These are phyloP conservation scores for Clohesyomyces aquaticus DNA, from an alignment of 495 filamentous ascomycete genomes.

Conservation along the genomic window DNA sequence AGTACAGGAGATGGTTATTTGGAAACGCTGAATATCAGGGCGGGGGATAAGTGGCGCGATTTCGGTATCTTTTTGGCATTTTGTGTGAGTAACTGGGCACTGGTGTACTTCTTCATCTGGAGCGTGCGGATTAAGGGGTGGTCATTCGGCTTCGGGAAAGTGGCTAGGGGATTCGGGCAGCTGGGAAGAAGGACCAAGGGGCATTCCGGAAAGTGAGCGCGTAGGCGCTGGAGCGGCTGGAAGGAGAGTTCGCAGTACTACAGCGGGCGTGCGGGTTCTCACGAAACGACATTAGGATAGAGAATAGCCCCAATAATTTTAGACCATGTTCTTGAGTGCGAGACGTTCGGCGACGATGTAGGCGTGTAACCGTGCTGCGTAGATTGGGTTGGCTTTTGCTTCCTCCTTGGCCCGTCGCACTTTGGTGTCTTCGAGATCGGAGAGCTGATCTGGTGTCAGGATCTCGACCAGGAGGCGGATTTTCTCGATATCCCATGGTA, in stretches of 20 bases:
- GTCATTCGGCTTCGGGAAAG: slow-evolving; percentile 69
- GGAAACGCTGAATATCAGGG: slow-evolving; percentile 65
- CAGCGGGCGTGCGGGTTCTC: not conserved
- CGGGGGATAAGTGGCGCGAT: slow-evolving; percentile 69
- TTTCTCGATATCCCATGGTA: too few species aligned
- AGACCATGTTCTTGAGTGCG: not conserved
- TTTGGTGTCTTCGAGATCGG: too few species aligned
- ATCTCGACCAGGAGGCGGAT: too few species aligned
- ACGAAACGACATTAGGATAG: too few species aligned
- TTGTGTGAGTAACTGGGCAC: slow-evolving; percentile 73
- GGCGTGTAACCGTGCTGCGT: too few species aligned
- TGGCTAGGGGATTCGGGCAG: slow-evolving; percentile 40
- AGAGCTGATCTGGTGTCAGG: too few species aligned
- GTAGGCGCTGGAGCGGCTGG: not conserved
- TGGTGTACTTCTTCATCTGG: slow-evolving; percentile 88
- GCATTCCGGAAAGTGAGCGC: not conserved
- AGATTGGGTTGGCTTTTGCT: too few species aligned
- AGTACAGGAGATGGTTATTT: slow-evolving; percentile 64
- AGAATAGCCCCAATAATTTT: too few species aligned
- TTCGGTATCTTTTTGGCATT: slow-evolving; percentile 81
- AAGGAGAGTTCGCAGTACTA: not conserved
- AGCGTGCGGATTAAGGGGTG: slow-evolving; percentile 72
- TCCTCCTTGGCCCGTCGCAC: too few species aligned
- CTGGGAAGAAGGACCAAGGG: slow-evolving; percentile 45
- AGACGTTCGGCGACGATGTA: too few species aligned